These are phyloP conservation scores for Ogataea philodendri DNA, from an alignment of 805 yeast genomes.

Conservation along the genomic window DNA sequence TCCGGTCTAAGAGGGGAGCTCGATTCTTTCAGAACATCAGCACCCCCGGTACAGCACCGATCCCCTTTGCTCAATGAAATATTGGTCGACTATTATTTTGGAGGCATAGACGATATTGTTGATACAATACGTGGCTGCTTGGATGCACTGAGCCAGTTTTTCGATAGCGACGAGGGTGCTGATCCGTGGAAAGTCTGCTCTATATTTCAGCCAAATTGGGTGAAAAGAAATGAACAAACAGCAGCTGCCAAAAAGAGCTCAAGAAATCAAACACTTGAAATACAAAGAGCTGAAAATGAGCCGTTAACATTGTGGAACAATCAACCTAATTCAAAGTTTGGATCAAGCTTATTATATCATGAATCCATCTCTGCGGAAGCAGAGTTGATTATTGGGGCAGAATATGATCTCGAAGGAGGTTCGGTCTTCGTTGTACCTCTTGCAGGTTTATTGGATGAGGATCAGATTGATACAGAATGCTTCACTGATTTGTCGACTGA, in stretches of 20 bases:
- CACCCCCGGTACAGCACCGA: conserved; percentile 18
- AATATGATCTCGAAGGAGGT: conserved; percentile 43
- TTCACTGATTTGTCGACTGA: too few relatives aligned
- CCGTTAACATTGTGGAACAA: conserved; percentile 1
- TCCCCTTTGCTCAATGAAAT: conserved; percentile 46
- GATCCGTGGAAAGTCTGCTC: conserved; percentile 39
- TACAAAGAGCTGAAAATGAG: not conserved
- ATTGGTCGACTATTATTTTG: conserved; percentile 48
- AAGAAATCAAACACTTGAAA: not conserved
- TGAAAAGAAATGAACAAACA: too few relatives aligned
- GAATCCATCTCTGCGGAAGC: conserved; percentile 35
- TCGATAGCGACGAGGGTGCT: conserved; percentile 26
- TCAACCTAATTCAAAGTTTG: conserved; percentile 41
- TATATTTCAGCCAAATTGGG: conserved; percentile 13
- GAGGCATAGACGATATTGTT: conserved; percentile 51
- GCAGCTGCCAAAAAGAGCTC: not conserved
- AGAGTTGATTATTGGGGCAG: conserved; percentile 52
- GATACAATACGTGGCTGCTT: conserved; percentile 40
- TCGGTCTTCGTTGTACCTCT: conserved; percentile 46
- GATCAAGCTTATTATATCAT: conserved; percentile 43
- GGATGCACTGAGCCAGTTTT: conserved; percentile 40
- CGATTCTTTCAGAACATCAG: conserved; percentile 10
- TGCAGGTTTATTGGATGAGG: conserved; percentile 23
- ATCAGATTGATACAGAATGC: not conserved
- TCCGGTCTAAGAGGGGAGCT: conserved; percentile 51